Evolutionary conservation across 2,329 filamentous ascomycete genomes (phyloP).

Genomic region (Trichoderma pleuroti): DNA sequence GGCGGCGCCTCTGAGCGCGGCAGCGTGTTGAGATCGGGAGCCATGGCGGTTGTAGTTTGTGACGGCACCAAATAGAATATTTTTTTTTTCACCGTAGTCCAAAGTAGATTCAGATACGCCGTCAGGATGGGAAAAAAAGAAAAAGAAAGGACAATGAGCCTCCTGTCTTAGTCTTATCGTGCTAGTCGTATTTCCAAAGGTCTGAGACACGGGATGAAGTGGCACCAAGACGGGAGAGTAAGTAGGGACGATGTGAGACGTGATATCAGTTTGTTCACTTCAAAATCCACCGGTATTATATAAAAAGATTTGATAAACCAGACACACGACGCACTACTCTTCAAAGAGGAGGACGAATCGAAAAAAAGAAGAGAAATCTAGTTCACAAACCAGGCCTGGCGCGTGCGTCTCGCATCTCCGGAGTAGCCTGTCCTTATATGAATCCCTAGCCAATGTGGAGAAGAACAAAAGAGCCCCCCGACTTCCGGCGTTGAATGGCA

Average conservation of each 20-base stretch:
- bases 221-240: not conserved
- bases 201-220: not conserved
- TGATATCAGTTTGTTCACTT: not conserved
- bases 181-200: not conserved
- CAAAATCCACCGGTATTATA: not conserved
- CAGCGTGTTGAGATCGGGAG: constrained; percentile 71
- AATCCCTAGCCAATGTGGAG: constrained; percentile 8
- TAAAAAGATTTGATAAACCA: not conserved
- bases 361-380: not conserved
- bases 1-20: constrained; percentile 48
- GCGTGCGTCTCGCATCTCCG: not conserved
- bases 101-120: not conserved
- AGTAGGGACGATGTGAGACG: not conserved
- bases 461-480: not conserved
- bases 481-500: constrained; percentile 1
- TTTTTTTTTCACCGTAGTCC: not conserved
- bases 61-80: not conserved
- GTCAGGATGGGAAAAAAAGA: not conserved
- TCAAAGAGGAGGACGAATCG: not conserved
- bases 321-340: not conserved
- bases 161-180: not conserved
- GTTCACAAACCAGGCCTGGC: not conserved
- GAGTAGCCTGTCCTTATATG: constrained; percentile 1
- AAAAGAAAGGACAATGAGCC: not conserved
- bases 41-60: constrained; percentile 47